Evolutionary conservation across 1,284 basidiomycete genomes (phyloP).

Genomic region (Trichosporon coremiiforme): DNA sequence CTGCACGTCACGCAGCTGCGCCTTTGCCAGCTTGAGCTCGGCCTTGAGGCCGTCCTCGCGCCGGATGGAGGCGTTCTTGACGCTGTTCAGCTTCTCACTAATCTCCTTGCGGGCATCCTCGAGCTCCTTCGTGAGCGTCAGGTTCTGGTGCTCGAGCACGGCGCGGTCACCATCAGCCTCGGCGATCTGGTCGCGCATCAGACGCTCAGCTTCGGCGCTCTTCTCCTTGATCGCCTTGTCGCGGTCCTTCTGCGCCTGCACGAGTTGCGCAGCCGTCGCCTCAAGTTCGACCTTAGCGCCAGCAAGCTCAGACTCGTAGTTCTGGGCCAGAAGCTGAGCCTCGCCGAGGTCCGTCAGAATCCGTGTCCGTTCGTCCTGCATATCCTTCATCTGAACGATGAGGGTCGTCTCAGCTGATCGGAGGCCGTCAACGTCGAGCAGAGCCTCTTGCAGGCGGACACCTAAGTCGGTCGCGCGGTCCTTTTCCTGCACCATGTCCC

Average conservation of each 20-base stretch:
- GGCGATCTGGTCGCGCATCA: conserved; percentile 81
- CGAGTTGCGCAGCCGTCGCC: conserved; percentile 63
- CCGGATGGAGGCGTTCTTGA: conserved; percentile 49
- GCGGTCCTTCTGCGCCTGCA: conserved; percentile 69
- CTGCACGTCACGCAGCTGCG: conserved; percentile 52
- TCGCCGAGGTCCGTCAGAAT: conserved; percentile 71
- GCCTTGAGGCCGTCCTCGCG: conserved; percentile 55
- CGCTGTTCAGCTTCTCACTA: conserved; percentile 49
- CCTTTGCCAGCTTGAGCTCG: conserved; percentile 53
- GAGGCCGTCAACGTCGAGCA: conserved; percentile 64
- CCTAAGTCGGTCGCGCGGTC: conserved; percentile 62
- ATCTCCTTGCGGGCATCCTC: conserved; percentile 47
- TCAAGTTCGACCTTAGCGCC: conserved; percentile 52
- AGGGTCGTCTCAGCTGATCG: conserved; percentile 61
- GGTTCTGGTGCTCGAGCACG: conserved; percentile 81
- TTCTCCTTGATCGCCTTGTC: conserved; percentile 72
- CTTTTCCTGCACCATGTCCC: conserved; percentile 61
- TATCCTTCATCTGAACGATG: conserved; percentile 62
- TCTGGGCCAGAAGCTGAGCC: conserved; percentile 69
- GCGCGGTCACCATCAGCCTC: conserved; percentile 92
- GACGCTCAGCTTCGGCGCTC: conserved; percentile 76
- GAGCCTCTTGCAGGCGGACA: conserved; percentile 62
- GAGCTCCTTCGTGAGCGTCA: conserved; percentile 65
- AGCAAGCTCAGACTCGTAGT: conserved; percentile 71
- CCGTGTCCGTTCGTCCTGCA: conserved; percentile 72